These are phyloP conservation scores for Alternaria longipes DNA, from an alignment of 2,329 filamentous ascomycete species.

Conservation along the genomic window DNA sequence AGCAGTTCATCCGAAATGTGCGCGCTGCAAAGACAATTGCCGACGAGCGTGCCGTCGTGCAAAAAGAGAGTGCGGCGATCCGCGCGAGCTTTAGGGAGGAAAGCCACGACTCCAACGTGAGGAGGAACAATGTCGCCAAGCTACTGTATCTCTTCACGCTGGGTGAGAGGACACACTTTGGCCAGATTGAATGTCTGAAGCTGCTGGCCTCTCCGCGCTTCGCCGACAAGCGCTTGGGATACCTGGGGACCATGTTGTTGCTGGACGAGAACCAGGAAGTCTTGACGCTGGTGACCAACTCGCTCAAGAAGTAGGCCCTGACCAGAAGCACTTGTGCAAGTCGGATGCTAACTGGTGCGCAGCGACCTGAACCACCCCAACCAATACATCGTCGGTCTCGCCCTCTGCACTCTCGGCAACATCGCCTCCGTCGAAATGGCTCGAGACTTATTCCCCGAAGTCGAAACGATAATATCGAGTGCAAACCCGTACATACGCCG, in stretches of 20 bases:
- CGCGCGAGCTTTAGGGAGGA: constrained; percentile 97
- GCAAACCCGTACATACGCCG: constrained; percentile 98
- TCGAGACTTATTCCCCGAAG: constrained; percentile 93
- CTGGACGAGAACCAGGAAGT: constrained; percentile 99
- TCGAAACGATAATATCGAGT: constrained; percentile 89
- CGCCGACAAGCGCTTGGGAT: constrained; percentile 95
- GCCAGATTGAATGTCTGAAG: constrained; percentile 99
- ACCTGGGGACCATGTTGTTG: constrained; percentile 93
- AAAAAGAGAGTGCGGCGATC: constrained; percentile 98
- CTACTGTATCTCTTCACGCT: constrained; percentile 97
- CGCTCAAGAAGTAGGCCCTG: constrained; percentile 83
- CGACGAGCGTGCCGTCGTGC: constrained; percentile 96
- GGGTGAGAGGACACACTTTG: constrained; percentile 96
- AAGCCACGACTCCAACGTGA: constrained; percentile 87
- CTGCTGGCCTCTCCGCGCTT: constrained; percentile 95
- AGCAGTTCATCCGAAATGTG: constrained; percentile 99
- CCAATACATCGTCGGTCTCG: constrained; percentile 97
- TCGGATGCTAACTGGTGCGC: constrained; percentile 26
- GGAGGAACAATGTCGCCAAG: constrained; percentile 98
- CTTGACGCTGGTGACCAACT: constrained; percentile 95
- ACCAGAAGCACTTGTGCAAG: no score
- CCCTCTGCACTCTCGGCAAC: constrained; percentile 94
- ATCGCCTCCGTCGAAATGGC: constrained; percentile 99
- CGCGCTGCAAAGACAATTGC: constrained; percentile 98
- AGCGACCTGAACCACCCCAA: constrained; percentile 97